A percentile compares a stretch with the other conserved stretches of the same genome.
Evolutionary conservation across 2,329 filamentous ascomycete species (phyloP).

Genomic region (Lachnellula suecica): DNA sequence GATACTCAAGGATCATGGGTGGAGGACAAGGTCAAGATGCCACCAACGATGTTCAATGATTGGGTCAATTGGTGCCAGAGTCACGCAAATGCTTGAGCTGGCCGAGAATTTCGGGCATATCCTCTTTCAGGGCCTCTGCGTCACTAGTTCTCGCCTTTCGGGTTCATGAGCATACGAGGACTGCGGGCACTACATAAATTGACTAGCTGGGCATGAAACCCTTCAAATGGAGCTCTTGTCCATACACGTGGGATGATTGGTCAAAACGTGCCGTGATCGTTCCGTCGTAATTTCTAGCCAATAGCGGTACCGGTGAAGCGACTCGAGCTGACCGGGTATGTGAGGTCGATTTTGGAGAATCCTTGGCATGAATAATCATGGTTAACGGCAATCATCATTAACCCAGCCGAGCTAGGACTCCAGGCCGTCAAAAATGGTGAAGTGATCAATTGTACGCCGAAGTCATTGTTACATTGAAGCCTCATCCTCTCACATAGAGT

Average conservation of each 20-base stretch:
- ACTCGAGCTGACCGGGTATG: no score
- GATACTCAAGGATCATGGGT: slow-evolving; percentile 61
- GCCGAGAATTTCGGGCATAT: neutral
- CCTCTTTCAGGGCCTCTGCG: neutral
- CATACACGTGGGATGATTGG: no score
- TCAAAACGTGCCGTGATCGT: no score
- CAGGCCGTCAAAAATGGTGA: neutral
- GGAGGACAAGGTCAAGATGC: slow-evolving; percentile 56
- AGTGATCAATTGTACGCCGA: neutral
- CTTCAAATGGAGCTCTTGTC: no score
- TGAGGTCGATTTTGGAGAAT: no score
- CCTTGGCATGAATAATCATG: no score
- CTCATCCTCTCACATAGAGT: neutral
- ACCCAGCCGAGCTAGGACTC: no score
- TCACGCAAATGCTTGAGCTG: slow-evolving; percentile 30
- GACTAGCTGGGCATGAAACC: neutral
- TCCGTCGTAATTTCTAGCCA: no score
- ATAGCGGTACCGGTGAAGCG: no score
- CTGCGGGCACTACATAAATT: no score
- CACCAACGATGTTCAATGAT: slow-evolving; percentile 66
- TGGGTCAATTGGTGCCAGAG: slow-evolving; percentile 73
- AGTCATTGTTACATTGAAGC: neutral
- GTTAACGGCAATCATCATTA: no score
- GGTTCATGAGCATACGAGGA: neutral
- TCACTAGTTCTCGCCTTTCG: neutral